phyloP scores from a whole-genome alignment of 345 rosid genomes.

The Euphorbia peplus region DNA sequence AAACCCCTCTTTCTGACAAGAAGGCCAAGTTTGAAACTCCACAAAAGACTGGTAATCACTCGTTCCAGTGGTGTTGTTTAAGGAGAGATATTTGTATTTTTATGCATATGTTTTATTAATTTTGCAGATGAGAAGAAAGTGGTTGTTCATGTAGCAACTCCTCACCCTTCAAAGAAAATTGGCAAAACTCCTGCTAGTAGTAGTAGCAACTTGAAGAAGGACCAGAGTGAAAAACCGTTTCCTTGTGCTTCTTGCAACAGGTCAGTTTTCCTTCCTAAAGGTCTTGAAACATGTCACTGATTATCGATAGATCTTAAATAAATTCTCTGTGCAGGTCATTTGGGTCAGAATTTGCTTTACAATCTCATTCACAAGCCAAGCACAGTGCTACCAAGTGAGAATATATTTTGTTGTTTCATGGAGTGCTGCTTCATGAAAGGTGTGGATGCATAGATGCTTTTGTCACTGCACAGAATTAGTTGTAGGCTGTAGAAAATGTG shows the following conservation, averaged over 20 bases:
- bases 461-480: not conserved
- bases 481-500: not conserved
- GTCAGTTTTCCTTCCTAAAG: conserved; percentile 5
- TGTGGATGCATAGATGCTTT: not conserved
- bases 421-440: not conserved
- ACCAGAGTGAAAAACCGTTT: conserved; percentile 45
- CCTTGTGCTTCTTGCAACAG: conserved; percentile 67
- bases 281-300: not conserved
- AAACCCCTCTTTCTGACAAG: conserved; percentile 49
- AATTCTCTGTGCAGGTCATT: conserved; percentile 40
- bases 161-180: conserved; percentile 67
- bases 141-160: conserved; percentile 56
- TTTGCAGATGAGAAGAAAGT: conserved; percentile 57
- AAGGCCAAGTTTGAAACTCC: conserved; percentile 71
- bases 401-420: too few species aligned
- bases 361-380: conserved; percentile 78
- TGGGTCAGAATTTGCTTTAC: conserved; percentile 60
- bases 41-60: conserved; percentile 56
- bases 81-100: not conserved
- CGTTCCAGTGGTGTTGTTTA: not conserved
- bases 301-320: not conserved
- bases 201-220: conserved; percentile 37
- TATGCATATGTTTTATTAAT: not conserved
- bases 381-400: conserved; percentile 42
- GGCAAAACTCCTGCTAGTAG: conserved; percentile 41